These are phyloP conservation scores for Cyathus striatus DNA, from an alignment of 768 basidiomycete genomes.

Conservation along the genomic window DNA sequence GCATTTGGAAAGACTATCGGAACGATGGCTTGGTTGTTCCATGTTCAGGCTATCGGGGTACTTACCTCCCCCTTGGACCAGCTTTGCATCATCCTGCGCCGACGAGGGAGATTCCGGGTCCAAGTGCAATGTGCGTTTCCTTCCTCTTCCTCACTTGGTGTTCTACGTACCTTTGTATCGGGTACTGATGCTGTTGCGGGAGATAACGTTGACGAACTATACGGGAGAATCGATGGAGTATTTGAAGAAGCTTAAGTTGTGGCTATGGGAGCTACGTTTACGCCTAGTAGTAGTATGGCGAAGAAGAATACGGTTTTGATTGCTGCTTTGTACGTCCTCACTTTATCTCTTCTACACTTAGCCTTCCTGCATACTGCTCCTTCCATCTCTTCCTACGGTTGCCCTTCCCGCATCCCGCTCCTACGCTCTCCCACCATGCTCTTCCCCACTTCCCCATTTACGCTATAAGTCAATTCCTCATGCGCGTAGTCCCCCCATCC, in stretches of 20 bases:
- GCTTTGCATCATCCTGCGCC: conserved; percentile 85
- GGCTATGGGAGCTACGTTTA: conserved; percentile 74
- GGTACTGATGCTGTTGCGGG: conserved; percentile 7
- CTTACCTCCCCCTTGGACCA: conserved; percentile 65
- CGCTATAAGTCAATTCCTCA: no score
- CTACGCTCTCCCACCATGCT: no score
- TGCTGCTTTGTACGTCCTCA: conserved; percentile 66
- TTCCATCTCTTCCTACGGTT: not conserved
- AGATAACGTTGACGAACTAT: conserved; percentile 86
- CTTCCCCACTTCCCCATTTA: no score
- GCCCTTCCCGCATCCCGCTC: no score
- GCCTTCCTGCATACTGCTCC: no score
- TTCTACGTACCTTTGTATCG: conserved; percentile 4
- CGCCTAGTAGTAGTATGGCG: conserved; percentile 79
- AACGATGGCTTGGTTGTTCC: conserved; percentile 79
- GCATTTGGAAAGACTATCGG: conserved; percentile 58
- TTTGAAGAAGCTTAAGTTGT: conserved; percentile 77
- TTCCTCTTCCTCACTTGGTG: not conserved
- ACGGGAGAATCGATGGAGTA: conserved; percentile 85
- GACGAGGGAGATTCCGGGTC: conserved; percentile 54
- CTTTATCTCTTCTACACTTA: not conserved
- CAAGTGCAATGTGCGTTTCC: conserved; percentile 45
- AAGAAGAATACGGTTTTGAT: conserved; percentile 75
- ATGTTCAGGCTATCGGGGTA: conserved; percentile 60
- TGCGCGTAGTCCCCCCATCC: no score